phyloP scores from a whole-genome alignment of 2,329 filamentous ascomycete genomes.

The Phaeosphaeria sp. region DNA sequence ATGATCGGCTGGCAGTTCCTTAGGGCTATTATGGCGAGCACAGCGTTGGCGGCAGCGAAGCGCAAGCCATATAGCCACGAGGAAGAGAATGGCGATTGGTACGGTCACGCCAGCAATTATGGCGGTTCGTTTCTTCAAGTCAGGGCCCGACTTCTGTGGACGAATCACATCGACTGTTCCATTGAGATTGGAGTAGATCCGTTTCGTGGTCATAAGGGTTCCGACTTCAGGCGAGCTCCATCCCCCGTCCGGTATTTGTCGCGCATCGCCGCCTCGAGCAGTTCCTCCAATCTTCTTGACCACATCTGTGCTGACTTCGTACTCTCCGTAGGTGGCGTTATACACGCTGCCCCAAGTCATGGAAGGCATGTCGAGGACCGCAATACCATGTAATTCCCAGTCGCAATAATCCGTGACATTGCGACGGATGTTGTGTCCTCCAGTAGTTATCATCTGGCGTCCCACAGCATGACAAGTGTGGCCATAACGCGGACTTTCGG shows the following conservation, averaged over 20 bases:
- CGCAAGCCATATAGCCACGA: slow-evolving; percentile 3
- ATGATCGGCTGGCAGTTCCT: not conserved
- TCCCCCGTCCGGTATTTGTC: slow-evolving; percentile 10
- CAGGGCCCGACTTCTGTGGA: not conserved
- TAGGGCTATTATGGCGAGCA: not conserved
- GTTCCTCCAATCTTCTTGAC: slow-evolving; percentile 15
- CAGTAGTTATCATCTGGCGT: slow-evolving; percentile 49
- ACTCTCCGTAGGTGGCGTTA: not conserved
- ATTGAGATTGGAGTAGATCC: slow-evolving; percentile 16
- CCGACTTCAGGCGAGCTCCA: slow-evolving; percentile 8
- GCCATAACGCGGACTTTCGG: slow-evolving; percentile 42
- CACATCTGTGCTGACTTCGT: slow-evolving; percentile 9
- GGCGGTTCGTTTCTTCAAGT: slow-evolving; percentile 7
- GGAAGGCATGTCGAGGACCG: slow-evolving; percentile 17
- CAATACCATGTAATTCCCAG: slow-evolving; percentile 29
- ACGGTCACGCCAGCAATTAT: slow-evolving; percentile 11
- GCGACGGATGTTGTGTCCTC: slow-evolving; percentile 29
- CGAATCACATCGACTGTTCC: slow-evolving; percentile 6
- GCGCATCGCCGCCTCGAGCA: slow-evolving; percentile 10
- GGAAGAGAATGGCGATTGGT: slow-evolving; percentile 2
- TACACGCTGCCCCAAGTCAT: slow-evolving; percentile 19
- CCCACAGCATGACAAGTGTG: slow-evolving; percentile 49
- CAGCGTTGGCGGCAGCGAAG: slow-evolving; percentile 3
- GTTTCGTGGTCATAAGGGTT: slow-evolving; percentile 14
- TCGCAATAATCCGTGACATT: slow-evolving; percentile 16